These are phyloP conservation scores for Podospora pseudoanserina DNA, from an alignment of 495 filamentous ascomycete species.

Conservation along the genomic window DNA sequence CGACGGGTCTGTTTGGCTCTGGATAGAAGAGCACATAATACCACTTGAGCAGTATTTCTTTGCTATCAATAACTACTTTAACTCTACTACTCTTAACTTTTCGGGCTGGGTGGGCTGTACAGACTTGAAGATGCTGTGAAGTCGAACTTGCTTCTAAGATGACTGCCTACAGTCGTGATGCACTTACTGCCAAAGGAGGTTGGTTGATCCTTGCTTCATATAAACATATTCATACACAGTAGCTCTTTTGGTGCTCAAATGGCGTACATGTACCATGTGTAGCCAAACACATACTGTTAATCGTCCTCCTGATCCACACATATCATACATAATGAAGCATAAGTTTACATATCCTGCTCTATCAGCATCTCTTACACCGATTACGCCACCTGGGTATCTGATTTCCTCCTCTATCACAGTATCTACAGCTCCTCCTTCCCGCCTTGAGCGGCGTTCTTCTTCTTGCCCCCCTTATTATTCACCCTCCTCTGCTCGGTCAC, in stretches of 20 bases:
- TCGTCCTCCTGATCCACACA: too few relatives aligned
- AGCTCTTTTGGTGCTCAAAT: too few relatives aligned
- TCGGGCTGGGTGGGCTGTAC: neutral
- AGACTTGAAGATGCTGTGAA: too few relatives aligned
- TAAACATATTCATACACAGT: too few relatives aligned
- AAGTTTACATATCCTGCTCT: neutral
- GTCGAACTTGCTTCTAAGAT: too few relatives aligned
- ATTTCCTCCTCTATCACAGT: neutral
- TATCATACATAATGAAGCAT: neutral
- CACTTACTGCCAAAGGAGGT: too few relatives aligned
- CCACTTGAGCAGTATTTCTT: neutral
- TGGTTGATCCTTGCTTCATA: too few relatives aligned
- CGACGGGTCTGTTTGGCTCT: neutral
- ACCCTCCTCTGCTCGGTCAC: slow-evolving; percentile 24
- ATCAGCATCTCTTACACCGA: neutral
- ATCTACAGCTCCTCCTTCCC: slow-evolving; percentile 25
- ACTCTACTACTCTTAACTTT: neutral
- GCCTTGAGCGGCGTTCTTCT: slow-evolving; percentile 1
- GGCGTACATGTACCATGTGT: too few relatives aligned
- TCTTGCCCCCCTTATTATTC: slow-evolving; percentile 5
- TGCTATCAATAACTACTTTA: neutral
- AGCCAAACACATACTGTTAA: too few relatives aligned
- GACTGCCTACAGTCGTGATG: too few relatives aligned
- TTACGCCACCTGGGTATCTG: neutral
- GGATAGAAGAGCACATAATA: neutral